Base-by-base conservation (phyloP, 345 rosid genomes). In the Acer yangbiense region DNA sequence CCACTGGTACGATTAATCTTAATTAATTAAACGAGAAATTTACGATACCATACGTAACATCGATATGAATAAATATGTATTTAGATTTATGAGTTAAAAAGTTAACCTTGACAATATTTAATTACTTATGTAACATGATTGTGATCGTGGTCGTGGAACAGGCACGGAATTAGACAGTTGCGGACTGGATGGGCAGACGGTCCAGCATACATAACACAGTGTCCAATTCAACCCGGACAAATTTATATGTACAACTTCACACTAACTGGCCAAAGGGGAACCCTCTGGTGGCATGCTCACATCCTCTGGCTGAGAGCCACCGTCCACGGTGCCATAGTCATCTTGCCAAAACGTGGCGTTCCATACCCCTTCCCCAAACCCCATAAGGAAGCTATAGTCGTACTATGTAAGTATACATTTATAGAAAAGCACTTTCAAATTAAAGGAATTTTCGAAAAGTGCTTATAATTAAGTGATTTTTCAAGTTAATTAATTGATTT, bases 261-360 rank as follows among this genome's bases (percentile, higher is more conserved):
- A 3, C 39, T 92, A 25, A 84, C 91, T 0, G 98, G 98, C 10
- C 97, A 93, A 62, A 87, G 98, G 39, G 98, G 98, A 0, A 95
- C 98, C 1, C 93, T 93, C 12, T 75, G 82, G 76, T 95, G 92
- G 91, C 98, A 95, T 68, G 98, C 95, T 12, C 98, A 93, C 81
- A 89, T 95, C 52, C 93, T 93, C 70, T 95, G 98, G 98, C 95
- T 95, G 32, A 88, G 98, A 69, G 94, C 94, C 79, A 95, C 98
- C 11, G 90, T 95, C 69, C 97, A 95, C 29, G 98, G 98, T 46
- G 94, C 91, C 18, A 71, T 95, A 1, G 93, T 95, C 43, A 85
- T 93, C 82, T 72, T 93, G 79, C 98, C 98, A 65, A 95, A 91
- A 74, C 92, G 62, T 0, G 95, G 92, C 9, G 89, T 95, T 55